A percentile compares a stretch with the other conserved stretches of the same genome.
Evolutionary conservation across 306 rosid genomes (phyloP).

Genomic region (Pueraria montana): DNA sequence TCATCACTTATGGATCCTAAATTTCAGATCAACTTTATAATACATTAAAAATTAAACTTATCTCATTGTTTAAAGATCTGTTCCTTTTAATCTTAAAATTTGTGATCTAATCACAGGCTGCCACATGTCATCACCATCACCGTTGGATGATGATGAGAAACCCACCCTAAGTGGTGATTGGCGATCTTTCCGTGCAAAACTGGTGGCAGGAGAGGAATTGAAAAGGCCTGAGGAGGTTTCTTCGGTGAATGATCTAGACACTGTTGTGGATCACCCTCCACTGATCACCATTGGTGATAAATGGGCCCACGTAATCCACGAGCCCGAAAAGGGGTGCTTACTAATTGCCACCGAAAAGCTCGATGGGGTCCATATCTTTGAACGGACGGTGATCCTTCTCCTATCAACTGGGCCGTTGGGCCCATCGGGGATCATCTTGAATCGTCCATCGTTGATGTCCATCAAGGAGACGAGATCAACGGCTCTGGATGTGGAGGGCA

Average conservation of each 20-base stretch:
- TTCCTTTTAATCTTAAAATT: conserved; percentile 1
- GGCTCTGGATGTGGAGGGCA: conserved; percentile 65
- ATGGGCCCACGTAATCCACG: conserved; percentile 88
- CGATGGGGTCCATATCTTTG: conserved; percentile 89
- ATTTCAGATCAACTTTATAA: too few species aligned
- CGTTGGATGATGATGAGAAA: conserved; percentile 54
- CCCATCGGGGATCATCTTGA: conserved; percentile 81
- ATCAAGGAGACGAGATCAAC: conserved; percentile 87
- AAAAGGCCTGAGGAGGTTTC: conserved; percentile 40
- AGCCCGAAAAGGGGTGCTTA: conserved; percentile 93
- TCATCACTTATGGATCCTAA: too few species aligned
- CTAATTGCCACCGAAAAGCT: conserved; percentile 83
- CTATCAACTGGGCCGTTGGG: conserved; percentile 79
- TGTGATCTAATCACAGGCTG: conserved; percentile 56
- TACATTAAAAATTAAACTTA: neutral
- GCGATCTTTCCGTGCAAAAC: conserved; percentile 87
- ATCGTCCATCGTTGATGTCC: conserved; percentile 87
- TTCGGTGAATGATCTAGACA: conserved; percentile 58
- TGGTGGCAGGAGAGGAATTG: conserved; percentile 70
- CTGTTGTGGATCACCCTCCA: conserved; percentile 51
- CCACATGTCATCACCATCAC: conserved; percentile 55
- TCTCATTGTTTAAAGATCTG: neutral
- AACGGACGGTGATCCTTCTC: conserved; percentile 76
- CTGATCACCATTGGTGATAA: conserved; percentile 71
- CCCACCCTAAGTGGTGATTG: conserved; percentile 64